Evolutionary conservation across 495 filamentous ascomycete genomes (phyloP), one percentile per base, ranked within the genome.

Genomic region (Stereocaulon alpinum): DNA sequence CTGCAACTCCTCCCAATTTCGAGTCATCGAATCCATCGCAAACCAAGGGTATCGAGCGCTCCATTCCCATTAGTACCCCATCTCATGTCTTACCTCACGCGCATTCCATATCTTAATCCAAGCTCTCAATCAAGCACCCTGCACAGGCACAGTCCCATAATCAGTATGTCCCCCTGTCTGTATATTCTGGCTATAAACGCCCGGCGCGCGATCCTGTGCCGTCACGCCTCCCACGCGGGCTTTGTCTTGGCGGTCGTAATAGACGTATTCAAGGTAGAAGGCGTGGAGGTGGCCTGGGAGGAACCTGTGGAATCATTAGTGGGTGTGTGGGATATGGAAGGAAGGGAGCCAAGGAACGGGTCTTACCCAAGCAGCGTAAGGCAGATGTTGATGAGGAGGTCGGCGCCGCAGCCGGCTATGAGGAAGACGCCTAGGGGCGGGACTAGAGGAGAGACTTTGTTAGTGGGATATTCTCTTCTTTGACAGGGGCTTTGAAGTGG

Each of bases 241-340:
- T 20, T 50, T 18, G 44, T 56, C 43, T 3, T 40, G 40, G 15
- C 86, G 85, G 37, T 88, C 76, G 64, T 86, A 95, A 69, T 93
- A 96, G 51, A 94, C 79, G 66, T 88, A 95, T 72, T 91, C 84
- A 58, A 96, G 64, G 67, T 96, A 97, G 74, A 94, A 95, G 7
- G 89, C 92, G 68, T 96, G 92, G 29, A 95, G 80, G 63, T 92
- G 84, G 7, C 88, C 88, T 1, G 89, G 89, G 56, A 93, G 69
- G 64, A 84, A 87, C 3, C 87, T 89, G 30, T 5, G 20, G 3
- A 40, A 32, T 30, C n/a, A 37, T 55, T 22, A 51, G 53, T 20
- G 30, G n/a, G 15, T 41, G 6, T 10, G 17, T 20, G 37, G 27
- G 20, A 6, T 15, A 20, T 15, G 63, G 30, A 22, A 37, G 18